Conservation (phyloP, 495 filamentous ascomycete genomes). For the Annulohypoxylon maeteangense region DNA sequence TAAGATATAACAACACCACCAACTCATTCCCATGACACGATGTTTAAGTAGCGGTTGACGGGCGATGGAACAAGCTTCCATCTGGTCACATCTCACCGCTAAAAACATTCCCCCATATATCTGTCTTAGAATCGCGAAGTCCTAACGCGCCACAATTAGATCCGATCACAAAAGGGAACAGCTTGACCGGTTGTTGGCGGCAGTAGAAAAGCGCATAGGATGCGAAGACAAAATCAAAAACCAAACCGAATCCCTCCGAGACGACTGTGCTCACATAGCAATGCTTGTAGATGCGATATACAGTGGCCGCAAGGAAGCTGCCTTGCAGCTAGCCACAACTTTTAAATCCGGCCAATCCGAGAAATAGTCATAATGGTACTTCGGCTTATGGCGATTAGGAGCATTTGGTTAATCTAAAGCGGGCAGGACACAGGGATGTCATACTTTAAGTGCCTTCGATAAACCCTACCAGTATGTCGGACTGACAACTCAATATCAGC, state of each 20-base stretch:
- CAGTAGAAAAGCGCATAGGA: constrained; percentile 26
- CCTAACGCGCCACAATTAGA: constrained; percentile 16
- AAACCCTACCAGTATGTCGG: too few species aligned
- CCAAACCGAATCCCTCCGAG: constrained; percentile 22
- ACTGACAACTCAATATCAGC: too few species aligned
- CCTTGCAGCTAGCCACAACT: constrained; percentile 12
- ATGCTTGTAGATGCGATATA: constrained; percentile 40
- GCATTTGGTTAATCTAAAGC: too few species aligned
- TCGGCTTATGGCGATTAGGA: not conserved
- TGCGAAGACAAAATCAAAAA: constrained; percentile 35
- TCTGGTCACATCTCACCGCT: not conserved
- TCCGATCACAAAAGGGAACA: constrained; percentile 21
- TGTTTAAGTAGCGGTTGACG: not conserved
- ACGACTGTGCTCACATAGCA: constrained; percentile 36
- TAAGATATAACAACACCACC: not conserved
- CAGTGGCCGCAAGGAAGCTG: constrained; percentile 34
- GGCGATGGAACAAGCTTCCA: not conserved
- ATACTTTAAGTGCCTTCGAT: too few species aligned
- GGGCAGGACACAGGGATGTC: too few species aligned
- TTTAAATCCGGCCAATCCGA: not conserved
- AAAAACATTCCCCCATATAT: not conserved
- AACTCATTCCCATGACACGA: not conserved
- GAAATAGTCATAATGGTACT: not conserved
- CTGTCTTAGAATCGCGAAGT: not conserved
- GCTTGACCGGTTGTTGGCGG: constrained; percentile 16